Conservation (phyloP, 495 filamentous ascomycete species). For the Penicillium robsamsonii region DNA sequence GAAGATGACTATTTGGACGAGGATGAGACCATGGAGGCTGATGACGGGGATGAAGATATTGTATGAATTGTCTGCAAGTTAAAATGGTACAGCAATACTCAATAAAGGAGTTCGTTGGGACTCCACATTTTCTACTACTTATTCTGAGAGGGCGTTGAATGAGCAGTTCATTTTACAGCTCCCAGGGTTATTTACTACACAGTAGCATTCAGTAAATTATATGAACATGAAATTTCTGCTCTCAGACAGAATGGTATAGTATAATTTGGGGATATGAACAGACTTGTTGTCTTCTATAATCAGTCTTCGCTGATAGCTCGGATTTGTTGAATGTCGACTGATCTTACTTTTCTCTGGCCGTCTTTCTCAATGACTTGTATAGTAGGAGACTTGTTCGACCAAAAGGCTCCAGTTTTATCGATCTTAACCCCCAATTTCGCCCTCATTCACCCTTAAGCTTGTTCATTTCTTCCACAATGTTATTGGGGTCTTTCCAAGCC, state of each 20-base stretch:
- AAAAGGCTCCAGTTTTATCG: neutral
- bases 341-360: neutral
- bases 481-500: slow-evolving; percentile 60
- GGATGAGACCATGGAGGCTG: slow-evolving; percentile 41
- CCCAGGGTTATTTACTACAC: neutral
- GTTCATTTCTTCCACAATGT: slow-evolving; percentile 53
- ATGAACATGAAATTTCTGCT: neutral
- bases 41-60: slow-evolving; percentile 33
- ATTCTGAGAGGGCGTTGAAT: neutral
- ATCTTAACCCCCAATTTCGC: neutral
- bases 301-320: neutral
- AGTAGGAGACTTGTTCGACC: neutral
- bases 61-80: slow-evolving; percentile 27
- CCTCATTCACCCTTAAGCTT: slow-evolving; percentile 13
- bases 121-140: neutral
- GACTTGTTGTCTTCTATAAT: neutral
- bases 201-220: neutral
- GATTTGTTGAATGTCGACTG: neutral
- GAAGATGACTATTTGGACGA: slow-evolving; percentile 49
- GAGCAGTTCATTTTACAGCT: neutral
- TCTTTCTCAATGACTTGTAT: neutral
- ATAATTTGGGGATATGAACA: neutral
- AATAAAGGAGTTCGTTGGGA: neutral
- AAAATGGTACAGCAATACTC: slow-evolving; percentile 1
- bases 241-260: neutral